These are phyloP conservation scores for Citrullus mucosospermus DNA, from an alignment of 306 rosid species.

Conservation along the genomic window DNA sequence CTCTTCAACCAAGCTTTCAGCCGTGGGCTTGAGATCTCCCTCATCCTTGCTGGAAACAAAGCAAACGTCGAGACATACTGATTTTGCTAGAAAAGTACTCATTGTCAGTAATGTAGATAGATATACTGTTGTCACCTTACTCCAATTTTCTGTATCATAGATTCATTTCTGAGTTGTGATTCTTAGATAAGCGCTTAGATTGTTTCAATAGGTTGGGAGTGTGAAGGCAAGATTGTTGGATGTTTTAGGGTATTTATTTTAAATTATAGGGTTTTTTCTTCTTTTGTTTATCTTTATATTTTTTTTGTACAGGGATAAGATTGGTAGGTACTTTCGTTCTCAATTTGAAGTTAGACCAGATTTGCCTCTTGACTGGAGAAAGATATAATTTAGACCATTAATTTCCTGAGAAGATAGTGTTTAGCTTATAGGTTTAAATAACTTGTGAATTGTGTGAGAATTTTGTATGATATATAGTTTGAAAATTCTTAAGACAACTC, in stretches of 20 bases:
- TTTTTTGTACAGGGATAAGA: no score
- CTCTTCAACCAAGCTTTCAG: slow-evolving; percentile 96
- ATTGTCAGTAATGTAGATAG: not conserved
- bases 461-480: no score
- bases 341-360: not conserved
- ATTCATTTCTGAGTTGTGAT: not conserved
- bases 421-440: no score
- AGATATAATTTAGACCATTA: no score
- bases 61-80: slow-evolving; percentile 60
- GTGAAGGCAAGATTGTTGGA: not conserved
- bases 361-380: no score
- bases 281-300: not conserved
- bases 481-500: no score
- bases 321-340: no score
- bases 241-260: not conserved
- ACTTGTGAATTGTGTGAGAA: no score
- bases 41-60: slow-evolving; percentile 95
- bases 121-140: not conserved
- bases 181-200: not conserved
- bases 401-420: no score
- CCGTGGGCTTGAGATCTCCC: slow-evolving; percentile 91
- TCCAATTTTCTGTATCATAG: not conserved
- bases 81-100: slow-evolving; percentile 37
- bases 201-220: not conserved
- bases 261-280: not conserved